Conservation (phyloP, 345 rosid species). For the Eucalyptus cloeziana region DNA sequence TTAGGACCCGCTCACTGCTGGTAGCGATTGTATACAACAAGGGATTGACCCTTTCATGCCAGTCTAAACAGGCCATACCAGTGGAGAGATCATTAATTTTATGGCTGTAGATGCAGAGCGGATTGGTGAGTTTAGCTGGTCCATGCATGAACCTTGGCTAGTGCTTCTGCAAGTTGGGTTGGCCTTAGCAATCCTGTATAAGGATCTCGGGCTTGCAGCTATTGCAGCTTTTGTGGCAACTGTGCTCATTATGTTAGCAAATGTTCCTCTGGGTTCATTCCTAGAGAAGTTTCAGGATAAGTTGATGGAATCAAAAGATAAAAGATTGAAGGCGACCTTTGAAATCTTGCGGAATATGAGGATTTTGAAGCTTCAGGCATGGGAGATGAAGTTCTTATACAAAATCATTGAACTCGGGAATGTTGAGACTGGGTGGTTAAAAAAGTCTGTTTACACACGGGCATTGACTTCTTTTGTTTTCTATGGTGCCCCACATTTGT, state of each 20-base stretch:
- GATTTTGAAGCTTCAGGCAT: constrained; percentile 65
- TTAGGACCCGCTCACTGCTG: constrained; percentile 29
- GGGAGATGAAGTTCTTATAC: constrained; percentile 69
- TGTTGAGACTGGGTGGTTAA: constrained; percentile 44
- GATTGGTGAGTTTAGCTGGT: constrained; percentile 38
- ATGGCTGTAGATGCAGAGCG: constrained; percentile 64
- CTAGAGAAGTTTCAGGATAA: constrained; percentile 53
- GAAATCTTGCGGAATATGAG: constrained; percentile 62
- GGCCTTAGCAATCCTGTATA: constrained; percentile 46
- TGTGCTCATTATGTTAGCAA: constrained; percentile 32
- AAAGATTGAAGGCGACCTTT: constrained; percentile 49
- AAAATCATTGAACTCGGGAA: constrained; percentile 34
- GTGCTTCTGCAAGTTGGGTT: constrained; percentile 33
- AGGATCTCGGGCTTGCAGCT: constrained; percentile 41
- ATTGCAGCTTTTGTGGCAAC: constrained; percentile 44
- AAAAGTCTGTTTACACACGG: constrained; percentile 29
- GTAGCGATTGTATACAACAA: constrained; percentile 49
- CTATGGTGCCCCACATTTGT: constrained; percentile 62
- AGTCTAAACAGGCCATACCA: constrained; percentile 38
- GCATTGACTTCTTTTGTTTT: constrained; percentile 37
- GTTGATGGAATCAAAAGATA: constrained; percentile 61
- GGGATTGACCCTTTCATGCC: constrained; percentile 44
- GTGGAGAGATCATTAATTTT: constrained; percentile 66
- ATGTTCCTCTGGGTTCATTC: constrained; percentile 41
- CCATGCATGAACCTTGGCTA: constrained; percentile 50